These are phyloP conservation scores for Fusarium dimerum DNA, from an alignment of 2,329 filamentous ascomycete genomes.

Conservation along the genomic window DNA sequence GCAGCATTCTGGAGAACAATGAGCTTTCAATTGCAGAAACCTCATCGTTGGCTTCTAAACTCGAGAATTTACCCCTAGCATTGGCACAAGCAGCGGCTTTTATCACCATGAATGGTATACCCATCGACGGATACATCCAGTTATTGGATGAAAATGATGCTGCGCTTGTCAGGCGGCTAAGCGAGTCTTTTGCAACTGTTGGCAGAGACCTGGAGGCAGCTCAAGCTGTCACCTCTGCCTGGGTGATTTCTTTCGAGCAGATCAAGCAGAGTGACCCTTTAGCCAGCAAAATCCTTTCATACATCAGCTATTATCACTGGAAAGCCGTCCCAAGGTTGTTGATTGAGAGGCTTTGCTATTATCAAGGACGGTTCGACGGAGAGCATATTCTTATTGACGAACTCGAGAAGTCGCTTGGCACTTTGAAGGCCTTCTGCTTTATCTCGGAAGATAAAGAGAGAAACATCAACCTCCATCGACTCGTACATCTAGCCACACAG, in stretches of 20 bases:
- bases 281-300: conserved; percentile 32
- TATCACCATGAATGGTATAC: conserved; percentile 32
- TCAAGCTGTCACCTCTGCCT: conserved; percentile 32
- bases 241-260: conserved; percentile 38
- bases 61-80: conserved; percentile 37
- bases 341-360: background rate
- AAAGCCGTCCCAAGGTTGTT: conserved; percentile 32
- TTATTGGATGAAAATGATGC: conserved; percentile 20
- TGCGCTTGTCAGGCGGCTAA: conserved; percentile 24
- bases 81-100: conserved; percentile 38
- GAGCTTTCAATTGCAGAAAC: background rate
- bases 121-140: conserved; percentile 28
- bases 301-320: conserved; percentile 35
- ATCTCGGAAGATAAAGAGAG: background rate
- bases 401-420: conserved; percentile 21
- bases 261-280: conserved; percentile 26
- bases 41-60: conserved; percentile 20
- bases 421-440: background rate
- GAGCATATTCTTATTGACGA: background rate
- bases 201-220: conserved; percentile 31
- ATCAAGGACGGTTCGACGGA: background rate
- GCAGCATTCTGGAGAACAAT: conserved; percentile 8
- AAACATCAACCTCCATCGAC: background rate
- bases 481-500: background rate
- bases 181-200: conserved; percentile 31